These are phyloP conservation scores for Jasminum sambac DNA, from an alignment of 257 asterid genomes.

Conservation along the genomic window DNA sequence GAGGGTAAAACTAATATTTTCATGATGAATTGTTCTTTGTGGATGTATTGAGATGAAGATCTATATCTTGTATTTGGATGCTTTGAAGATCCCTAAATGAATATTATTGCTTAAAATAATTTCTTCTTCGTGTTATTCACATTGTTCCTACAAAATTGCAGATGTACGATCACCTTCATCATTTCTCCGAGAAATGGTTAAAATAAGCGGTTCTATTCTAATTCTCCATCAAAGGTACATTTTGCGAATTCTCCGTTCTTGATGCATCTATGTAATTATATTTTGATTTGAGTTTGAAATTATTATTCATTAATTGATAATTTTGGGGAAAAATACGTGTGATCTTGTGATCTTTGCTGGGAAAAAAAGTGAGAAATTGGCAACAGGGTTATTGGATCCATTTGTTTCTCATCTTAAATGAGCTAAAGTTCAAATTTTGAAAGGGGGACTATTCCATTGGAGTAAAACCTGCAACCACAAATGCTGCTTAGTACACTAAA, in stretches of 20 bases:
- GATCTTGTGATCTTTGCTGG: slow-evolving; percentile 77
- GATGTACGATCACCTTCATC: no score
- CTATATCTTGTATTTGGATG: no score
- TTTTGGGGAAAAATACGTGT: slow-evolving; percentile 43
- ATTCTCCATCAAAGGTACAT: no score
- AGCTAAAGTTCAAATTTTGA: slow-evolving; percentile 75
- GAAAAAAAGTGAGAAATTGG: slow-evolving; percentile 68
- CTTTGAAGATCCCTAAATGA: no score
- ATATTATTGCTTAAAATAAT: no score
- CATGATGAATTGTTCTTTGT: background rate
- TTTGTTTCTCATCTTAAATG: slow-evolving; percentile 61
- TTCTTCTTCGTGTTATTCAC: no score
- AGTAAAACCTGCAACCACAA: slow-evolving; percentile 45
- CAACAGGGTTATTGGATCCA: slow-evolving; percentile 78
- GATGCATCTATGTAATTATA: background rate
- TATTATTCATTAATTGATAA: slow-evolving; percentile 21
- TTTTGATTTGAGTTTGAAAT: slow-evolving; percentile 6
- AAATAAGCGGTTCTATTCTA: no score
- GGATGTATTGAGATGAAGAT: no score
- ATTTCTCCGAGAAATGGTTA: no score
- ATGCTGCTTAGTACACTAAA: slow-evolving; percentile 69
- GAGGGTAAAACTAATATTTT: background rate
- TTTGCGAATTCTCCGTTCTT: background rate
- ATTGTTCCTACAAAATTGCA: no score
- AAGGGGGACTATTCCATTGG: slow-evolving; percentile 80